These are phyloP conservation scores for Tylopilus rubrobrunneus DNA, from an alignment of 768 basidiomycete species.

Conservation along the genomic window DNA sequence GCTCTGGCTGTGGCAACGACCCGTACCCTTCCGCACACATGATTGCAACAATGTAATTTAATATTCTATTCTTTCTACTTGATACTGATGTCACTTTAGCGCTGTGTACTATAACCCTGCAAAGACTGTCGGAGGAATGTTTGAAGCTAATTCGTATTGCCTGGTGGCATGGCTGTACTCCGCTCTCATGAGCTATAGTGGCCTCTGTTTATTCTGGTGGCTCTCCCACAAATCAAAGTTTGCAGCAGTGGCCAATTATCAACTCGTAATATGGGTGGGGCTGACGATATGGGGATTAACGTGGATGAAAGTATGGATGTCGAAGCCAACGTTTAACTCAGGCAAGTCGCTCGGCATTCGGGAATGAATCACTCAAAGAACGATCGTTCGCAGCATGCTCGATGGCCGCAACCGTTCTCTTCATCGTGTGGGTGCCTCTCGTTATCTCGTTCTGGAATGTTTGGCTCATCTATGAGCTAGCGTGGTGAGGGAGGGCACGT, in stretches of 20 bases:
- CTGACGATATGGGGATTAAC: slow-evolving; percentile 76
- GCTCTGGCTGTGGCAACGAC: slow-evolving; percentile 43
- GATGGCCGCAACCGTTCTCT: slow-evolving; percentile 81
- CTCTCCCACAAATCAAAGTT: slow-evolving; percentile 62
- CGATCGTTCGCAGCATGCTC: slow-evolving; percentile 56
- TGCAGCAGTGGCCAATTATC: slow-evolving; percentile 69
- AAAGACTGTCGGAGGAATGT: slow-evolving; percentile 88
- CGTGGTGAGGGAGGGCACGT: slow-evolving; percentile 85
- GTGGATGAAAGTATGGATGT: slow-evolving; percentile 92
- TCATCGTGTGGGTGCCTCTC: slow-evolving; percentile 60
- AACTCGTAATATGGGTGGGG: slow-evolving; percentile 82
- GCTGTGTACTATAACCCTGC: slow-evolving; percentile 92
- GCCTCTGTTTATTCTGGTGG: slow-evolving; percentile 78
- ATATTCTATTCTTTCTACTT: background rate
- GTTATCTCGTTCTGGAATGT: background rate
- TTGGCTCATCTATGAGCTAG: slow-evolving; percentile 33
- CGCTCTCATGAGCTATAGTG: slow-evolving; percentile 65
- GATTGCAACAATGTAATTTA: slow-evolving; percentile 79
- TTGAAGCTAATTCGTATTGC: slow-evolving; percentile 86
- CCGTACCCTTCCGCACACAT: slow-evolving; percentile 84
- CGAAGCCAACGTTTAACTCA: slow-evolving; percentile 85
- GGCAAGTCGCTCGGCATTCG: slow-evolving; percentile 37
- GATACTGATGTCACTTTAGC: slow-evolving; percentile 33
- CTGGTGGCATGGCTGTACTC: slow-evolving; percentile 66
- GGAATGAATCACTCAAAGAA: background rate